Base-by-base conservation (phyloP, 2,329 filamentous ascomycete species). In the Zymoseptoria ardabiliae region DNA sequence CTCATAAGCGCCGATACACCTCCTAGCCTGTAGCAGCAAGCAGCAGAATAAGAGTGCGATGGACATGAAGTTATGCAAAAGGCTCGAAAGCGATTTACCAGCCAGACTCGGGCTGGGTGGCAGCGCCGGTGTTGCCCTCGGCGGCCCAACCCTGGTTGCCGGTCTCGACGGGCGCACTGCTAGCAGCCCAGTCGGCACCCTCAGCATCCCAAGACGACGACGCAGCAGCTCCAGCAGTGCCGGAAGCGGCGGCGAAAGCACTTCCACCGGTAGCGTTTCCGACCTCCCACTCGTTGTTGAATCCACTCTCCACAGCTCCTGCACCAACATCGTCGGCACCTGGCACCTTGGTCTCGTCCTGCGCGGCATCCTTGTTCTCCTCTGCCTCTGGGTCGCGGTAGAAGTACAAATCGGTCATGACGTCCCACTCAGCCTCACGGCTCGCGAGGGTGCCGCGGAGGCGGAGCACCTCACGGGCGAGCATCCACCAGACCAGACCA, bases 391-490 rank as follows among this genome's bases (percentile, higher is more conserved):
- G 94, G 82, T 99, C 95, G 78, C 95, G 94, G 90, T 99, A 97
- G 88, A 99, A 99, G 91, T 99, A 99, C 74, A 99, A 83, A 88
- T 99, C 94, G 74, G 95, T 91, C 88, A 99, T 97, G 81, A 96
- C 89, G 77, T 99, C 94, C 94, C 94, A 99, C 78, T 96, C 90
- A 65, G 89, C 87, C 82, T 99, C 94, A 78, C 94, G 91, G 85
- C 85, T 91, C 77, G 90, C 89, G 76, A 99, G 91, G 76, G 92
- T 97, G 73, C 95, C 94, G 74, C 94, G 91, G 75, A 99, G 91
- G 77, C 95, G 91, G 79, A 99, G 92, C 78, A 99, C 93, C 87
- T 99, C 94, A 85, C 94, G 94, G 78, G 94, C 93, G 72, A 99
- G 86, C 88, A 99, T 88, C 94, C 94, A 99, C 94, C 94, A 99